Base-by-base conservation (phyloP, 306 rosid genomes). In the Aeschynomene evenia region DNA sequence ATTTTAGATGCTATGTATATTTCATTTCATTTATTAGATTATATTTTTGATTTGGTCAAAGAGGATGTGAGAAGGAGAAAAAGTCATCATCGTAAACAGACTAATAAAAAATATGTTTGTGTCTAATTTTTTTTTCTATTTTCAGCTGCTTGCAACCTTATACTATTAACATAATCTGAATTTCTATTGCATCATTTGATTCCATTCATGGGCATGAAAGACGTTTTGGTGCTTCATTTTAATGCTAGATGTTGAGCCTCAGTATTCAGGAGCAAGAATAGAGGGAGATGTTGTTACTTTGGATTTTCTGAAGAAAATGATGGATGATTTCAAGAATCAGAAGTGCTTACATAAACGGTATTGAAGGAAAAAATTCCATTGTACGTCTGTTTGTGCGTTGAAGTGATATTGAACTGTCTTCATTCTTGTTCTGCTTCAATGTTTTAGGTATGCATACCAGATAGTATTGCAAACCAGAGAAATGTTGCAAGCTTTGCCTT, bases 251-350 rank as follows among this genome's bases (percentile, higher is more conserved):
- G 99, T 95, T 63, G 99, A 95, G 88, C 79, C 96, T 49, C 89
- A 87, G 63, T 95, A 95, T 70, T 74, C 95, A 3, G 97, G 99
- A 67, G 97, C 97, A 66, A 91, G 86, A 83, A 91, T 95, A 70
- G 99, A 95, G 54, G 99, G 96, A 24, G 96, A 95, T 54, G 86
- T 81, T 74, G 85, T 95, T 75, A 89, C 95, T 42, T 73, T 91
- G 83, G 97, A 95, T 71, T 95, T 95, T 66, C 96, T 91, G 82
- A 89, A 84, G 85, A 91, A 87, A 84, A 89, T 95, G 99, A 84
- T 91, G 81, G 99, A 91, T 56, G 99, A 91, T 83, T 95, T 91
- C 78, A 95, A 89, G 92, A 87, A 89, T 49, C 95, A 95, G 73
- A 91, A 91, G 77, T 76, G 84, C 76, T 63, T 95, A 72, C 99